These are phyloP conservation scores for Oidium heveae DNA, from an alignment of 2,329 filamentous ascomycete genomes.

Conservation along the genomic window DNA sequence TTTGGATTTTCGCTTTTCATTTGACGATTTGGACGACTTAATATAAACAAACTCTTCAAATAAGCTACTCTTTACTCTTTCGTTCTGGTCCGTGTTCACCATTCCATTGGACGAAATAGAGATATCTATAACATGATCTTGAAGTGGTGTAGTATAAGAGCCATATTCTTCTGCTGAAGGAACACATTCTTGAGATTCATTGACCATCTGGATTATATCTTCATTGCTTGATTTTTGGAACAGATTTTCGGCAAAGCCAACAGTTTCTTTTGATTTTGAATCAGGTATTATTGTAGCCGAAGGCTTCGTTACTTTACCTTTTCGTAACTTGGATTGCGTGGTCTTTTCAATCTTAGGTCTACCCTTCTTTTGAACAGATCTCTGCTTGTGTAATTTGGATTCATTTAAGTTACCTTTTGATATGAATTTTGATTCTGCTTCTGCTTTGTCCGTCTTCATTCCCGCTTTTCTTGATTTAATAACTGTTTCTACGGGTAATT, in stretches of 20 bases:
- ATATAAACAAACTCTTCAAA: slow-evolving; percentile 18
- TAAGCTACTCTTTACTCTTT: slow-evolving; percentile 14
- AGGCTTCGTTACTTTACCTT: slow-evolving; percentile 15
- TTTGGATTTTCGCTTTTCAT: slow-evolving; percentile 3
- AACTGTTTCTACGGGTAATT: not conserved
- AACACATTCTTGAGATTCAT: not conserved
- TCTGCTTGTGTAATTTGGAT: no score
- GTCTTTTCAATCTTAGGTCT: not conserved
- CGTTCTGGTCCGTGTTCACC: slow-evolving; percentile 3
- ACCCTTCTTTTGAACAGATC: slow-evolving; percentile 9
- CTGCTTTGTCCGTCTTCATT: no score
- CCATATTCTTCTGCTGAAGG: not conserved
- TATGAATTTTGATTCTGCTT: no score
- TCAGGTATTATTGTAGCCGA: slow-evolving; percentile 6
- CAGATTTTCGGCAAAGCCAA: no score
- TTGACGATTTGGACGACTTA: slow-evolving; percentile 5
- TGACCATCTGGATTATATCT: no score
- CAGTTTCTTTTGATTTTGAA: not conserved
- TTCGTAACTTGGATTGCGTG: slow-evolving; percentile 13
- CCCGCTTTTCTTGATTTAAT: no score
- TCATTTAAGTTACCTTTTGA: no score
- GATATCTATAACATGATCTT: slow-evolving; percentile 2
- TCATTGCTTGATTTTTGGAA: no score
- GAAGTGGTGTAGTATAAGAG: no score
- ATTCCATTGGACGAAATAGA: not conserved